Evolutionary conservation across 164 flowering plant genomes (phyloP).

Genomic region (Magnolia changhungtana): DNA sequence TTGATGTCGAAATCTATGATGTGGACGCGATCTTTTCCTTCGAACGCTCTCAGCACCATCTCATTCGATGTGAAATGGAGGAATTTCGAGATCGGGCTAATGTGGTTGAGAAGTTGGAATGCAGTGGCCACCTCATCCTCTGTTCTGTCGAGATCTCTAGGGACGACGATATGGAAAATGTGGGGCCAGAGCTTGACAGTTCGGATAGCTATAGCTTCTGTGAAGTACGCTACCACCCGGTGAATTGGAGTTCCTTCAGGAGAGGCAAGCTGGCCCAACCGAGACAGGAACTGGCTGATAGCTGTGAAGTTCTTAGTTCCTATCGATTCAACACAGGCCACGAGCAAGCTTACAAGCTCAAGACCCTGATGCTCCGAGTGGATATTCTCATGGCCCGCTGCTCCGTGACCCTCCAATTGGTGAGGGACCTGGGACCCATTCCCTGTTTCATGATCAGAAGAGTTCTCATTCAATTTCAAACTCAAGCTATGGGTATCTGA

Average conservation of each 20-base stretch:
- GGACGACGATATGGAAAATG: slow-evolving; percentile 56
- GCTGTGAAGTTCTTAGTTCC: slow-evolving; percentile 50
- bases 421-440: slow-evolving; percentile 52
- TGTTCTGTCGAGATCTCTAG: slow-evolving; percentile 56
- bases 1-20: slow-evolving; percentile 90
- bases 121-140: slow-evolving; percentile 63
- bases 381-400: slow-evolving; percentile 18
- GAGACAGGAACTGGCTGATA: slow-evolving; percentile 53
- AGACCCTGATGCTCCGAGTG: slow-evolving; percentile 48
- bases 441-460: slow-evolving; percentile 44
- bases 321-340: slow-evolving; percentile 74
- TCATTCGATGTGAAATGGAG: slow-evolving; percentile 87
- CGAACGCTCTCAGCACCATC: slow-evolving; percentile 80
- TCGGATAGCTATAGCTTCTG: slow-evolving; percentile 78
- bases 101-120: slow-evolving; percentile 71
- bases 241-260: slow-evolving; percentile 62
- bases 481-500: slow-evolving; percentile 55
- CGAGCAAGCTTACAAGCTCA: slow-evolving; percentile 70
- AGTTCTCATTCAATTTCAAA: slow-evolving; percentile 32
- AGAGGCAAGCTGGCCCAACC: slow-evolving; percentile 79
- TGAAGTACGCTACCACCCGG: slow-evolving; percentile 73
- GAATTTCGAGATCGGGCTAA: slow-evolving; percentile 81
- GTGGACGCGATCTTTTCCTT: slow-evolving; percentile 86
- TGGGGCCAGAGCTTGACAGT: slow-evolving; percentile 79
- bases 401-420: slow-evolving; percentile 29